phyloP scores from a whole-genome alignment of 2,329 filamentous ascomycete genomes.

The Fusarium scirpi region DNA sequence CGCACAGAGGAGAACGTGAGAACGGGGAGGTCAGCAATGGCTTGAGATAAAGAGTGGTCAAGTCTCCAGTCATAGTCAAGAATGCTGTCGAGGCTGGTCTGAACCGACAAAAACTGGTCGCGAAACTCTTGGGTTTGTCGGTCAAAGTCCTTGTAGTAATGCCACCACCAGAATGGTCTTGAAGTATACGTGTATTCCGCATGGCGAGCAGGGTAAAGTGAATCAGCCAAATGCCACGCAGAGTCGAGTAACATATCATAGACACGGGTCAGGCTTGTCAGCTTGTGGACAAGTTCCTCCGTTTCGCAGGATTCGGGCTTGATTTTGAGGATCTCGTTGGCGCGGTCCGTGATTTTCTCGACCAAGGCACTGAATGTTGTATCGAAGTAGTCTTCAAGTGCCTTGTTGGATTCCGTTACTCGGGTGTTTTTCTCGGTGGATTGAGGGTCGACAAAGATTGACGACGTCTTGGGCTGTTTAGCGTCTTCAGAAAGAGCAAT shows the following conservation, averaged over 20 bases:
- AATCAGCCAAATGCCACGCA: slow-evolving; percentile 52
- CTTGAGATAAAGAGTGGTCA: slow-evolving; percentile 51
- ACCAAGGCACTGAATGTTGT: slow-evolving; percentile 42
- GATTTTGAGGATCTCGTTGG: slow-evolving; percentile 20
- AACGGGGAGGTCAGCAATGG: slow-evolving; percentile 52
- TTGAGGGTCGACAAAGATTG: slow-evolving; percentile 45
- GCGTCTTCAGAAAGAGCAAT: slow-evolving; percentile 50
- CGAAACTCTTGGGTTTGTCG: slow-evolving; percentile 46
- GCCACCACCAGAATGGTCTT: slow-evolving; percentile 58
- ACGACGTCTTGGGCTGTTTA: slow-evolving; percentile 49
- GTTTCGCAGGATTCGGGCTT: slow-evolving; percentile 12
- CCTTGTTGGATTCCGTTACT: slow-evolving; percentile 42
- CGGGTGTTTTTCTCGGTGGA: slow-evolving; percentile 40
- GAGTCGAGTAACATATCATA: slow-evolving; percentile 55
- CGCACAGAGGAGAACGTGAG: slow-evolving; percentile 51
- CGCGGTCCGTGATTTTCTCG: slow-evolving; percentile 35
- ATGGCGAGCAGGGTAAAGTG: slow-evolving; percentile 51
- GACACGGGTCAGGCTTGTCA: slow-evolving; percentile 39
- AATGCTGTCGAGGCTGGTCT: slow-evolving; percentile 45
- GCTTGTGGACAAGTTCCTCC: slow-evolving; percentile 31
- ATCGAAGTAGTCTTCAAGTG: slow-evolving; percentile 51
- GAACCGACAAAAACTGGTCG: slow-evolving; percentile 47
- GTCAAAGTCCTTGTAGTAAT: slow-evolving; percentile 53
- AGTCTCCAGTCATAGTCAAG: slow-evolving; percentile 50
- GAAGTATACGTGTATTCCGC: slow-evolving; percentile 52